Percentiles rank a stretch among this genome's conserved stretches.
Evolutionary conservation across 208 protist species (phyloP).

Genomic region (Leishmania arabica): DNA sequence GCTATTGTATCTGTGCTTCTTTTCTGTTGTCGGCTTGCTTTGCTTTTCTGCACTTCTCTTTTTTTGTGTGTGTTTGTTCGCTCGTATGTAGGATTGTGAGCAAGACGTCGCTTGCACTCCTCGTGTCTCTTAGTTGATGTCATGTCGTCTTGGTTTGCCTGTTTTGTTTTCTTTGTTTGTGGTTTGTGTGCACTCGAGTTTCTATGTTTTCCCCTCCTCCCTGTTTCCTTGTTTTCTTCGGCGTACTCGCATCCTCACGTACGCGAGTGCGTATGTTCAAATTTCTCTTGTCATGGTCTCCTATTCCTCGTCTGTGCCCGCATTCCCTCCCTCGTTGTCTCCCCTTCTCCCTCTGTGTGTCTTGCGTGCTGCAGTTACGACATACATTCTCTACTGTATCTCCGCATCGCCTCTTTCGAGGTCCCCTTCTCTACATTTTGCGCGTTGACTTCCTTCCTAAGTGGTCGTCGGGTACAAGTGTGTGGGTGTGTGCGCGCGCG

Average conservation of each 20-base stretch:
- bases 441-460: neutral
- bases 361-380: neutral
- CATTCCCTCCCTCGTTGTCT: neutral
- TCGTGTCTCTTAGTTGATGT: neutral
- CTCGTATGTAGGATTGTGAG: neutral
- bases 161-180: neutral
- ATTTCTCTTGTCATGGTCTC: no score
- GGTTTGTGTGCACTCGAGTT: no score
- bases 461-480: neutral
- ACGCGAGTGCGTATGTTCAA: neutral
- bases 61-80: neutral
- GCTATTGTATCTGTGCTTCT: no score
- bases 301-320: neutral
- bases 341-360: neutral
- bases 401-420: neutral
- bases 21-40: neutral
- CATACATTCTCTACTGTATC: neutral
- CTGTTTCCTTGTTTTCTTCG: neutral
- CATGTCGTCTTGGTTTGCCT: neutral
- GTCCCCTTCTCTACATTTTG: neutral
- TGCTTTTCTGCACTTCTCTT: slow-evolving; percentile 5
- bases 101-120: no score
- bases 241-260: neutral
- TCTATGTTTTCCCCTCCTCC: neutral
- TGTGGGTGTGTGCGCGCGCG: neutral